Conservation (phyloP, 768 basidiomycete genomes). For the Rhizopogon roseolus region DNA sequence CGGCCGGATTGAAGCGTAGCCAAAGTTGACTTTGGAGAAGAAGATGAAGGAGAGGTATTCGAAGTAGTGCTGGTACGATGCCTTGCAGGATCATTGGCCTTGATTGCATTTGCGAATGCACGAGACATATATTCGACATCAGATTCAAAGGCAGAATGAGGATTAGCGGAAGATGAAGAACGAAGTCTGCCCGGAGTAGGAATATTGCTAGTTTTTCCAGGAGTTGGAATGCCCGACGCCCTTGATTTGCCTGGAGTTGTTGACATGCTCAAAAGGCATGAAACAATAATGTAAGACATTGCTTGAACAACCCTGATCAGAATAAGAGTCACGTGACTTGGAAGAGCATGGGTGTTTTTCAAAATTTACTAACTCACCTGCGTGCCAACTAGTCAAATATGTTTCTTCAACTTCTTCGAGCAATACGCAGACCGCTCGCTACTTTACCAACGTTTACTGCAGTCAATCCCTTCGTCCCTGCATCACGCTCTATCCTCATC, state of each 20-base stretch:
- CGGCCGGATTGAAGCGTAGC: slow-evolving; percentile 38
- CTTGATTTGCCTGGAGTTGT: slow-evolving; percentile 40
- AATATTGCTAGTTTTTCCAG: slow-evolving; percentile 45
- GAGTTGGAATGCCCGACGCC: slow-evolving; percentile 41
- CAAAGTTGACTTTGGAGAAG: slow-evolving; percentile 39
- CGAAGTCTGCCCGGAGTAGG: slow-evolving; percentile 71
- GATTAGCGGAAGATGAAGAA: slow-evolving; percentile 51
- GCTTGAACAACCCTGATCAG: neutral
- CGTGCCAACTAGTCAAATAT: neutral
- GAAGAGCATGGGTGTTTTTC: neutral
- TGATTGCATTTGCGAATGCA: slow-evolving; percentile 78
- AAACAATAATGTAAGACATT: neutral
- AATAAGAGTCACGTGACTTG: slow-evolving; percentile 1
- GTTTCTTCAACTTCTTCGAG: neutral
- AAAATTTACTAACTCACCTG: no score
- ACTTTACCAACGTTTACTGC: neutral
- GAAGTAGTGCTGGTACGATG: slow-evolving; percentile 47
- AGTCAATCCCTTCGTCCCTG: neutral
- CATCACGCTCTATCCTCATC: slow-evolving; percentile 1
- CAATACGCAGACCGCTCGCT: neutral
- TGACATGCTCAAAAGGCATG: slow-evolving; percentile 26
- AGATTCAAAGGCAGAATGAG: slow-evolving; percentile 25
- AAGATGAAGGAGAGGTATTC: slow-evolving; percentile 37
- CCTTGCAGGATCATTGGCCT: slow-evolving; percentile 72
- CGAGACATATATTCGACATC: slow-evolving; percentile 60